A percentile compares a stretch with the other conserved stretches of the same genome.
Evolutionary conservation across 331 rosid species (phyloP).

Genomic region (Cucumis variabilis): DNA sequence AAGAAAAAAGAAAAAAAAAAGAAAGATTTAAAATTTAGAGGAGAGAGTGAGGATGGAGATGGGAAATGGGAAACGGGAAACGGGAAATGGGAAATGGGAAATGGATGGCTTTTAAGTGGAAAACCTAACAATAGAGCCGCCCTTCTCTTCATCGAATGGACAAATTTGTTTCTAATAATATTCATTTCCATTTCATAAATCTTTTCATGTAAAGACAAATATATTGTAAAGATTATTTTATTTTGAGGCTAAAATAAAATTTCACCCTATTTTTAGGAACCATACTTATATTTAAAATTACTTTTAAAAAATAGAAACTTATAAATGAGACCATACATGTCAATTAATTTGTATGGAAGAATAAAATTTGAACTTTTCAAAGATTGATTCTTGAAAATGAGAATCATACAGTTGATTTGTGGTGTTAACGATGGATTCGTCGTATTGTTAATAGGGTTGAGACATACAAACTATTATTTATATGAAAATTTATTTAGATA

Average conservation of each 20-base stretch:
- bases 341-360: no score
- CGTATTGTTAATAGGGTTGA: background rate
- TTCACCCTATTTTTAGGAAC: no score
- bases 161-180: background rate
- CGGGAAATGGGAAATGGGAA: conserved; percentile 29
- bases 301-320: no score
- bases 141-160: conserved; percentile 1
- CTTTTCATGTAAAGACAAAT: background rate
- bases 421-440: background rate
- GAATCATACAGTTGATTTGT: background rate
- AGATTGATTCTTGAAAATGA: background rate
- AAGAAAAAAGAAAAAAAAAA: background rate
- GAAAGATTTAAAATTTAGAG: background rate
- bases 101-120: background rate
- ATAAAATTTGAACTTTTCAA: no score
- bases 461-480: background rate
- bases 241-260: background rate
- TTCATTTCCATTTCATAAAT: background rate
- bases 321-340: no score
- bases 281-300: no score
- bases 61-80: no score
- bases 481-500: no score
- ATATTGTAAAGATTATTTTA: background rate
- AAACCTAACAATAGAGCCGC: background rate
- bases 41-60: conserved; percentile 23